Conservation (phyloP, 2,329 filamentous ascomycete genomes). For the Penicillium sp. region DNA sequence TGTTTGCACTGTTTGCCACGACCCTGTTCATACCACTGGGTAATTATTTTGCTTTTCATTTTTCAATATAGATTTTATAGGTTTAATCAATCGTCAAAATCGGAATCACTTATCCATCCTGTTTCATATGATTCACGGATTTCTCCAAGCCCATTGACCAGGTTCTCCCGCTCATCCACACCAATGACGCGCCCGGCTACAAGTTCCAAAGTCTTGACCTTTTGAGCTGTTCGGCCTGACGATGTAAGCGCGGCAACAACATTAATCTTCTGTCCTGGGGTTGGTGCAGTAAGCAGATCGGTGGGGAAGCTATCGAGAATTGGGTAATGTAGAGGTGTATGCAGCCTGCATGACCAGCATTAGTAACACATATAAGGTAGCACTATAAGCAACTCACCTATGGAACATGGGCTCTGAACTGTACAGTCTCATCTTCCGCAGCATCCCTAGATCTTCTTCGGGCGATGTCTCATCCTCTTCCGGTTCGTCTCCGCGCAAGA, state of each 20-base stretch:
- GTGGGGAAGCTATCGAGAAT: conserved; percentile 81
- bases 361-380: conserved; percentile 3
- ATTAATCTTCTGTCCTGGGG: conserved; percentile 51
- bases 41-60: not conserved
- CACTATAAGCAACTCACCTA: conserved; percentile 28
- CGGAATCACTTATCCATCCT: conserved; percentile 76
- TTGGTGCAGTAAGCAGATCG: conserved; percentile 64
- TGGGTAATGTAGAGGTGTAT: conserved; percentile 67
- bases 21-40: not conserved
- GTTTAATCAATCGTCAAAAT: conserved; percentile 40
- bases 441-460: conserved; percentile 31
- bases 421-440: conserved; percentile 38
- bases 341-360: conserved; percentile 34
- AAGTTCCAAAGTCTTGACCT: conserved; percentile 68
- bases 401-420: conserved; percentile 41
- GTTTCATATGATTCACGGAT: conserved; percentile 89
- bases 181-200: conserved; percentile 66
- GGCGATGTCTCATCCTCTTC: conserved; percentile 20
- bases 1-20: conserved; percentile 25
- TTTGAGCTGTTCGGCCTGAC: conserved; percentile 72
- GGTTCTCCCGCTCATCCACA: conserved; percentile 79
- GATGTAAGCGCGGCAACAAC: conserved; percentile 68
- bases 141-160: conserved; percentile 80
- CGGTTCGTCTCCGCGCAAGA: conserved; percentile 34
- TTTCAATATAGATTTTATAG: not conserved